Base-by-base conservation (phyloP, 805 yeast genomes). In the Brettanomyces naardenensis region DNA sequence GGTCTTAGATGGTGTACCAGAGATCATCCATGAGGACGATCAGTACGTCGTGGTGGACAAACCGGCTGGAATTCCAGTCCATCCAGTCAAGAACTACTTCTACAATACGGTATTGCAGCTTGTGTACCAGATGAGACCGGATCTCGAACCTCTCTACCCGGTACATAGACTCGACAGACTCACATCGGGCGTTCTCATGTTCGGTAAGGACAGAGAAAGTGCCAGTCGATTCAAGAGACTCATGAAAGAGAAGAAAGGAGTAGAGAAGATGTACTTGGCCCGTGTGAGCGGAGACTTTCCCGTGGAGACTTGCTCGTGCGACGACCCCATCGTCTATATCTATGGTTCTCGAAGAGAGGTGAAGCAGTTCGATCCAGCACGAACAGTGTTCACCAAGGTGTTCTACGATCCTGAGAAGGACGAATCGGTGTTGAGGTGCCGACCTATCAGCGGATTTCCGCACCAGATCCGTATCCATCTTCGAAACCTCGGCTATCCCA, bases 401-500 rank as follows among this genome's bases (percentile, higher is more conserved):
- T 11, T 20, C 14, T 69, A 68, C 45, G 50, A 53, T 42, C 26
- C 37, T 2, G 38, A 42, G 4, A 28, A 35, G 13, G 42, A 52
- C 27, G 42, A 69, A 43, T 66, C 73, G 39, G 46, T 71, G 1
- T 69, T 73, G 3, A 29, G 46, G 36, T 73, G 78, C 43, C 46
- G 48, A 21, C 75, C 78, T 1, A 37, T 62, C 3, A 64, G 73
- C 1, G 80, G 80, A 0, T 62, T 66, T 35, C 69, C 66, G 56
- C 80, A 74, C 54, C 80, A 74, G 47, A 70, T 74, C 17, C 54
- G 80, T 11, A 70, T 73, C 6, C 80, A 74, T 49, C 49, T 73
- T 13, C 52, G 75, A 14, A 68, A 71, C 42, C 38, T 71, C 36
- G 68, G 68, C 1, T 47, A 41, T 36, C 64, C 65, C 2, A 57